Evolutionary conservation across 352 stramenopile species (phyloP).

Genomic region (Globisporangium takayamanum): DNA sequence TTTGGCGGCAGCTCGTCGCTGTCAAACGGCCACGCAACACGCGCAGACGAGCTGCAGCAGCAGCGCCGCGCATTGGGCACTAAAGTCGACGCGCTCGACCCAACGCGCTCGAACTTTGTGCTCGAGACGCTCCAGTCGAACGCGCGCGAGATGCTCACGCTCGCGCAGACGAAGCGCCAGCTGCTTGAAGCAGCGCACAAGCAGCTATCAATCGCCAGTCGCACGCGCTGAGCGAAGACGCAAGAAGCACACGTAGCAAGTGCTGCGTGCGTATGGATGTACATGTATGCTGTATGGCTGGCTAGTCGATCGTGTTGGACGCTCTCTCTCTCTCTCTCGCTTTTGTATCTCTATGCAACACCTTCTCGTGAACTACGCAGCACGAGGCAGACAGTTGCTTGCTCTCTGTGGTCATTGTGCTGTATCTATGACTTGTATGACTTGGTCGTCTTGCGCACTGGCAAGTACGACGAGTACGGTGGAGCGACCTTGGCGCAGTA

Average conservation of each 20-base stretch:
- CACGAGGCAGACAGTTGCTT: too few relatives aligned
- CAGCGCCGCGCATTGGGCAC: slow-evolving; percentile 43
- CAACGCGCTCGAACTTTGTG: slow-evolving; percentile 57
- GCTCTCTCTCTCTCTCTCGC: too few relatives aligned
- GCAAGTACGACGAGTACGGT: slow-evolving; percentile 54
- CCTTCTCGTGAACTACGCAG: too few relatives aligned
- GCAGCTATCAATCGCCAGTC: slow-evolving; percentile 40
- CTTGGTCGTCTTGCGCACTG: too few relatives aligned
- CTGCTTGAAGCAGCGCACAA: slow-evolving; percentile 56
- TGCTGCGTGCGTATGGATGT: slow-evolving; percentile 1
- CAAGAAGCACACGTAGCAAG: neutral
- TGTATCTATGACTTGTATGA: neutral
- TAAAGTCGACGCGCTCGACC: slow-evolving; percentile 57
- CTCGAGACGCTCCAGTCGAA: slow-evolving; percentile 62
- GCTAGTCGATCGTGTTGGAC: too few relatives aligned
- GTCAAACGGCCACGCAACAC: too few relatives aligned
- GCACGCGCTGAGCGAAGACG: slow-evolving; percentile 9
- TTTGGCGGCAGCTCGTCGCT: too few relatives aligned
- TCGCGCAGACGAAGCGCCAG: slow-evolving; percentile 61
- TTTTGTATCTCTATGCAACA: too few relatives aligned
- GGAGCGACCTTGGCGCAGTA: slow-evolving; percentile 56
- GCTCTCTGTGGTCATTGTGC: too few relatives aligned
- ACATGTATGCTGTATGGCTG: neutral
- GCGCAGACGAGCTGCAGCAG: slow-evolving; percentile 35
- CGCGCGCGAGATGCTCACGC: slow-evolving; percentile 63